Base-by-base conservation (phyloP, 2,329 filamentous ascomycete species). In the Chalara sp. region DNA sequence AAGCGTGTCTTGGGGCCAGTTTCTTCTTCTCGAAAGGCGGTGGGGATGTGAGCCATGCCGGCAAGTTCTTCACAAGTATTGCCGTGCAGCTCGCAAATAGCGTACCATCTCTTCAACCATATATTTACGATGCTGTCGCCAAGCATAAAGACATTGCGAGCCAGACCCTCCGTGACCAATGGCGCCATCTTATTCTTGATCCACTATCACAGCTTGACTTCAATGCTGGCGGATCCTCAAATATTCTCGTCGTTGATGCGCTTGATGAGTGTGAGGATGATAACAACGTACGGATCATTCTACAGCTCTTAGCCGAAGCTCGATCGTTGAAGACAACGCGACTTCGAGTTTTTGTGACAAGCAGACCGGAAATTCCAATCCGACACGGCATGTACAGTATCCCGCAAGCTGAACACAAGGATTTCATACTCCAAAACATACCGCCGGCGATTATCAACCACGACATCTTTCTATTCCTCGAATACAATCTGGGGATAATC, bases 121-220 rank as follows among this genome's bases (percentile, higher is more conserved):
- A 49, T 46, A 4, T 6, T 32, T 31, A 49, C 35, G 49, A 51
- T 11, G 49, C 44, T 48, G 28, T 53, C 6, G 28, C 12, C 11
- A 33, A 47, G 35, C 32, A 48, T 21, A 13, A 42, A 32, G 53
- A 54, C n/a, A 54, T 54, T 44, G 35, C 32, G 37, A 30, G 8
- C 6, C 32, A 43, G 21, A 40, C 44, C 3, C 47, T 76, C 71
- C 28, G 74, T 56, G 7, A 72, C 71, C 67, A 73, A 69, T 5
- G 63, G 67, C n/a, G 74, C 61, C 40, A 75, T 58, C 54, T 76
- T 71, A 49, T 74, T 65, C 1, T 67, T 54, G 6, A 65, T 69
- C 5, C 76, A 55, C 13, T 69, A 47, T 32, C 74, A 58, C 32
- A 53, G 29, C 47, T 57, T 11, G 49, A 55, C 32, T 37, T 32